Percentiles rank a stretch among this genome's conserved stretches.
These are phyloP conservation scores for Skeletonema potamos DNA, from an alignment of 108 stramenopile species.

Conservation along the genomic window DNA sequence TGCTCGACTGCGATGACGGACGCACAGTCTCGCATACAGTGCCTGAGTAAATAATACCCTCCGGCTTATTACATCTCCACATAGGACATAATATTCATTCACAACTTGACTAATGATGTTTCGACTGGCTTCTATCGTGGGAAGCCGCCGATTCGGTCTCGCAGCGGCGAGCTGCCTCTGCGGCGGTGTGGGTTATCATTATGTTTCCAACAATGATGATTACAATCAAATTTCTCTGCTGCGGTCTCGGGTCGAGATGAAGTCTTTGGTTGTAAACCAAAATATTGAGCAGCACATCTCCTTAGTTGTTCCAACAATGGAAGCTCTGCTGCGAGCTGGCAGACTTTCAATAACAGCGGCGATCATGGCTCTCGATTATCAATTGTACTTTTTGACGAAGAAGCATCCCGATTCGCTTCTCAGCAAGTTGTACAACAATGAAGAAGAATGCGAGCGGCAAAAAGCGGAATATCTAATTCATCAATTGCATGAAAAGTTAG, in stretches of 20 bases:
- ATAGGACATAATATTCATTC: too few species aligned
- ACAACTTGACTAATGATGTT: too few species aligned
- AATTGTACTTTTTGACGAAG: conserved; percentile 25
- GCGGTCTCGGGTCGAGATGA: background rate
- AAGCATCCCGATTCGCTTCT: conserved; percentile 17
- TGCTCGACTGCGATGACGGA: too few species aligned
- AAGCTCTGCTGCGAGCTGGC: conserved; percentile 60
- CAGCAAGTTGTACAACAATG: background rate
- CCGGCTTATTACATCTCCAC: too few species aligned
- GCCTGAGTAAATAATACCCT: too few species aligned
- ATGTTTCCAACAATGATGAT: background rate
- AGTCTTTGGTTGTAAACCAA: too few species aligned
- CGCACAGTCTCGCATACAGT: too few species aligned
- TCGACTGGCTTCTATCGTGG: background rate
- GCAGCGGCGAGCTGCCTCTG: background rate
- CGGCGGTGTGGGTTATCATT: background rate
- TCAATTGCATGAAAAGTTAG: conserved; percentile 43
- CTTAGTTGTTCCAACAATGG: conserved; percentile 57
- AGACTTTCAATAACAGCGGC: conserved; percentile 58
- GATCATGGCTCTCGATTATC: conserved; percentile 66
- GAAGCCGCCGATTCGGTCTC: background rate
- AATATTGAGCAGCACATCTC: conserved; percentile 7
- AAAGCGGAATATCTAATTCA: conserved; percentile 47
- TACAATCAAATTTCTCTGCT: background rate
- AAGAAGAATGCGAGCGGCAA: conserved; percentile 21